Percentiles rank a stretch among this genome's conserved stretches.
These are phyloP conservation scores for Leccinum subgranulosum DNA, from an alignment of 768 basidiomycete species.

Conservation along the genomic window DNA sequence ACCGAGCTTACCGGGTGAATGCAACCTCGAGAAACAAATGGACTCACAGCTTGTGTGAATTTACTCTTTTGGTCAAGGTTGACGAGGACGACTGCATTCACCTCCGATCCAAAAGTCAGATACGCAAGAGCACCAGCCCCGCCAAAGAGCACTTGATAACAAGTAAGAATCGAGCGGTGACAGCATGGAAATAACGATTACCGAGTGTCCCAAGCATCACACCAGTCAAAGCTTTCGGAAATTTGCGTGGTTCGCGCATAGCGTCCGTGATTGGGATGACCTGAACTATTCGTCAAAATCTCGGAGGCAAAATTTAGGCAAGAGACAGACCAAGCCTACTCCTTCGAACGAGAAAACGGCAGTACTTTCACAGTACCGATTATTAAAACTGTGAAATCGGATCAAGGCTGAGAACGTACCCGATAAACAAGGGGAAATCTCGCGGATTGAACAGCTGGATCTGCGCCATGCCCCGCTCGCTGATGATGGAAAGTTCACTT, in stretches of 20 bases:
- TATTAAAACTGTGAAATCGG: not conserved
- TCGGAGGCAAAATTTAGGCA: not conserved
- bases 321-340: conserved; percentile 72
- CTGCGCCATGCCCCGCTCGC: conserved; percentile 66
- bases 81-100: conserved; percentile 92
- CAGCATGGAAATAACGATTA: conserved; percentile 31
- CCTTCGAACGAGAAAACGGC: conserved; percentile 99
- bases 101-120: conserved; percentile 78
- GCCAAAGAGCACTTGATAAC: conserved; percentile 68
- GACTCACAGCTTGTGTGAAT: conserved; percentile 81
- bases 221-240: conserved; percentile 81
- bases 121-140: conserved; percentile 87
- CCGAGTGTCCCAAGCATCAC: conserved; percentile 87
- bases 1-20: not conserved
- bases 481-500: conserved; percentile 75
- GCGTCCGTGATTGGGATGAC: conserved; percentile 96
- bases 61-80: conserved; percentile 83
- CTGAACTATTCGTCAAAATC: conserved; percentile 31
- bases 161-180: conserved; percentile 4
- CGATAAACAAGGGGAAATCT: conserved; percentile 90
- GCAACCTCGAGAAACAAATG: conserved; percentile 15
- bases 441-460: conserved; percentile 84
- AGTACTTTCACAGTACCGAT: conserved; percentile 50
- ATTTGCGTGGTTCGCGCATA: conserved; percentile 93
- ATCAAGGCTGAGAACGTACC: conserved; percentile 45